Evolutionary conservation across 768 basidiomycete genomes (phyloP).

Genomic region (Pleurotus eryngii): DNA sequence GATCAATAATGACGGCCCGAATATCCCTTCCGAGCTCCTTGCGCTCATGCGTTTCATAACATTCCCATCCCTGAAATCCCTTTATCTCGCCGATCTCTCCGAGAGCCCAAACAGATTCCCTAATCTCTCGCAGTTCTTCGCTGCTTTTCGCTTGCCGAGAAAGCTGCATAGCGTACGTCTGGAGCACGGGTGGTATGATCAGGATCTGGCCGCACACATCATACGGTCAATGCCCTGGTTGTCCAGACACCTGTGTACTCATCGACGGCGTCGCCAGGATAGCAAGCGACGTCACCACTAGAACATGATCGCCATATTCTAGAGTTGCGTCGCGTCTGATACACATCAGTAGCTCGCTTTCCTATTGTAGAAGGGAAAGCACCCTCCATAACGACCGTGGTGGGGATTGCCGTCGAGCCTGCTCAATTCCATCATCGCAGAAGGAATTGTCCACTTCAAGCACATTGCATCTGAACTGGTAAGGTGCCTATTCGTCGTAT

Average conservation of each 20-base stretch:
- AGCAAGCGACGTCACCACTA: constrained; percentile 1
- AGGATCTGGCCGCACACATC: constrained; percentile 34
- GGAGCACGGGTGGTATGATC: constrained; percentile 47
- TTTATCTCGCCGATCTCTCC: constrained; percentile 45
- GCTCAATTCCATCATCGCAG: too few relatives aligned
- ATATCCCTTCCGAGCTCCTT: constrained; percentile 61
- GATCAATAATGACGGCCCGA: constrained; percentile 46
- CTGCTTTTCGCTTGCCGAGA: constrained; percentile 36
- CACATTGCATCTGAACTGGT: too few relatives aligned
- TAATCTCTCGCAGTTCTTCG: constrained; percentile 46
- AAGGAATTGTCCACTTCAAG: too few relatives aligned
- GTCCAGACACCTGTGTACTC: neutral
- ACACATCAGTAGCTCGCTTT: neutral
- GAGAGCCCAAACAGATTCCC: constrained; percentile 32
- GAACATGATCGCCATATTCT: neutral
- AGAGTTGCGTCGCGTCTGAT: neutral
- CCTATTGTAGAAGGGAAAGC: too few relatives aligned
- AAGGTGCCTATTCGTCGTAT: too few relatives aligned
- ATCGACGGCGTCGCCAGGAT: neutral
- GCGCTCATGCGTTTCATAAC: constrained; percentile 48
- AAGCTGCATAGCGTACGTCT: constrained; percentile 36
- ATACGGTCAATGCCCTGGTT: constrained; percentile 21
- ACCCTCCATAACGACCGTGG: too few relatives aligned
- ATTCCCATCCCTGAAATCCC: constrained; percentile 42
- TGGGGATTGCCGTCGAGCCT: too few relatives aligned